Base-by-base conservation (phyloP, 2,329 filamentous ascomycete genomes). In the Zelopaecilomyces penicillatus region DNA sequence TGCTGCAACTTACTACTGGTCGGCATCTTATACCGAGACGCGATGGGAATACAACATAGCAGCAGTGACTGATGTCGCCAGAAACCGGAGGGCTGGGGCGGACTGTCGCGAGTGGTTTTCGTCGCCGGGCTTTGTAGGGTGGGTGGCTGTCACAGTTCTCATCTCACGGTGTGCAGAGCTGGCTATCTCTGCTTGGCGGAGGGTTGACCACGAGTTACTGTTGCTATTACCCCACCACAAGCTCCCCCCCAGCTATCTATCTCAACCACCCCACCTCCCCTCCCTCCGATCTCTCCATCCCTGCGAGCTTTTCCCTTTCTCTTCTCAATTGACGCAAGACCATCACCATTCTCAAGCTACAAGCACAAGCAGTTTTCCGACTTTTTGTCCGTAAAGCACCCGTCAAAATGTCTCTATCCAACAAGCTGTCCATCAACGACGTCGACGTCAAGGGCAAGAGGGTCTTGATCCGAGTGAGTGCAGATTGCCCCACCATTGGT, bases 361-460 rank as follows among this genome's bases (percentile, higher is more conserved):
- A 35, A 46, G 35, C 40, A 47, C 31, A 43, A 41, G 32, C 42
- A 30, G 35, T 41, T 28, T 33, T 26, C n/a, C 47, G 32, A 39
- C 31, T 42, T 8, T 10, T 32, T 40, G 30, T 26, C n/a, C 44
- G 39, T 19, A 19, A 19, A 39, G 35, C 39, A 41, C 36, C 46
- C 44, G 49, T 53, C 64, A 81, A 61, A 50, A 98, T 98, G 93
- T 97, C 93, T 82, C 87, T 98, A 66, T 87, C 90, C 61, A 96
- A 83, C 81, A 98, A 98, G 80, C 87, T 98, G 61, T 87, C 89
- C 57, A 96, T 98, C 71, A 87, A 82, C 56, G 91, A 98, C 65
- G 83, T 95, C 62, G 90, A 98, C 71, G 78, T 98, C 71, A 95
- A 95, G 82, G 91, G 78, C 80, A 98, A 98, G 83, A 83, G 90